phyloP scores from a whole-genome alignment of 768 basidiomycete species.

The Tulasnella sp. region DNA sequence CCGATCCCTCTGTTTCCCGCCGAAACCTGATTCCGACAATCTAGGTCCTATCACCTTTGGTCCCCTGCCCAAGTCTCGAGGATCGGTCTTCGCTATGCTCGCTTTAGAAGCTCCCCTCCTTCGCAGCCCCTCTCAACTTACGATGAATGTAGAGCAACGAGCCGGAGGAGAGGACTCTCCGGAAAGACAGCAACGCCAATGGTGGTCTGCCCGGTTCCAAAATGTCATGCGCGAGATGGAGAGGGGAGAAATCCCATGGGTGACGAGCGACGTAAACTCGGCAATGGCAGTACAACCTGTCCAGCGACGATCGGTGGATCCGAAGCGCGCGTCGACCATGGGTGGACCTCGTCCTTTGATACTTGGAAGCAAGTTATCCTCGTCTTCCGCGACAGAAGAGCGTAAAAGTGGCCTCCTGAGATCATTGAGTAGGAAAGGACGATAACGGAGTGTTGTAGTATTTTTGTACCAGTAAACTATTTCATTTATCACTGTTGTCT shows the following conservation, averaged over 20 bases:
- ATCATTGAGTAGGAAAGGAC: constrained; percentile 16
- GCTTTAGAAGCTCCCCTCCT: constrained; percentile 55
- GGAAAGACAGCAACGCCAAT: constrained; percentile 66
- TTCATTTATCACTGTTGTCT: neutral
- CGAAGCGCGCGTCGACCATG: neutral
- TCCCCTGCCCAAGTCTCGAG: constrained; percentile 37
- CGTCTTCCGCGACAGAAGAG: constrained; percentile 16
- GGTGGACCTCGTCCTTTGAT: constrained; percentile 16
- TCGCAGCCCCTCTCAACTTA: constrained; percentile 63
- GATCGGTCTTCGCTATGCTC: constrained; percentile 42
- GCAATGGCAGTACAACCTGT: constrained; percentile 9
- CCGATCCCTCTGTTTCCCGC: constrained; percentile 43
- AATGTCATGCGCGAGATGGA: constrained; percentile 56
- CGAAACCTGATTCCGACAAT: constrained; percentile 22
- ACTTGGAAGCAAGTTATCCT: neutral
- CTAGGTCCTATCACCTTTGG: constrained; percentile 16
- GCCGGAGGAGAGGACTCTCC: constrained; percentile 37
- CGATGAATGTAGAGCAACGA: constrained; percentile 41
- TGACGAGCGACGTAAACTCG: constrained; percentile 12
- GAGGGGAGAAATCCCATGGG: constrained; percentile 31
- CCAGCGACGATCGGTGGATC: constrained; percentile 6
- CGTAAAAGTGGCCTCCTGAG: constrained; percentile 12
- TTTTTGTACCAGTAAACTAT: neutral
- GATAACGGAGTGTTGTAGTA: neutral
- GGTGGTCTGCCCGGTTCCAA: constrained; percentile 68